Evolutionary conservation across 345 rosid species (phyloP), one percentile per base, ranked within the genome.

Genomic region (Rhodamnia argentea): DNA sequence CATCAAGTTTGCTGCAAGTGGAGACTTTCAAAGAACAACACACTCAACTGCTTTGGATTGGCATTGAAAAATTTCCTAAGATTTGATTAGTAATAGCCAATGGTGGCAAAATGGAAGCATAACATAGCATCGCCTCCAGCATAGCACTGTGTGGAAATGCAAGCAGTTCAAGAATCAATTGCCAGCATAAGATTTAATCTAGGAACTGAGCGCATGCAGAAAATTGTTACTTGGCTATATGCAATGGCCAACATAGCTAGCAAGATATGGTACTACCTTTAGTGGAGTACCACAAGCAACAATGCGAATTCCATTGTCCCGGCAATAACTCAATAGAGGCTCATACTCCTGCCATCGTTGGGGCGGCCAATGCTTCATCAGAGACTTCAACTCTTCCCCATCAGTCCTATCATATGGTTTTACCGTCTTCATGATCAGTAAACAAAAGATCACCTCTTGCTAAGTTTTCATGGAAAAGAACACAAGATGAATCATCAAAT

Each of bases 221-320:
- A 64, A 64, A 29, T 64, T 64, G 44, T 29, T 20, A 7, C 76
- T 53, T 53, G 22, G 56, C 8, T 53, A 29, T 70, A 70, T 70
- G 47, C 81, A 44, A 37, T 37, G 81, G 47, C 47, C 47, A 9
- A 70, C 40, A 37, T 70, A 37, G 47, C 78, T 56, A 83, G 44
- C 44, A 18, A 84, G 78, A 44, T 52, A 59, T 24, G 84, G 59
- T 29, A 75, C 7, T 85, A 96, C 99, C 98, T 94, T 90, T 75
- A 95, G 95, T 8, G 98, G 98, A 90, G 96, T 90, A 89, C 97
- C 99, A 88, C 95, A 93, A 85, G 99, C 97, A 91, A 97, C 93
- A 87, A 95, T 90, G 55, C 84, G 91, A 87, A 95, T 87, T 47
- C 91, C 90, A 86, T 96, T 92, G 64, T 95, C 97, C 0, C 96